Conservation (phyloP, 371 early-diverging fungal genomes). For the Saksenaea vasiformis region DNA sequence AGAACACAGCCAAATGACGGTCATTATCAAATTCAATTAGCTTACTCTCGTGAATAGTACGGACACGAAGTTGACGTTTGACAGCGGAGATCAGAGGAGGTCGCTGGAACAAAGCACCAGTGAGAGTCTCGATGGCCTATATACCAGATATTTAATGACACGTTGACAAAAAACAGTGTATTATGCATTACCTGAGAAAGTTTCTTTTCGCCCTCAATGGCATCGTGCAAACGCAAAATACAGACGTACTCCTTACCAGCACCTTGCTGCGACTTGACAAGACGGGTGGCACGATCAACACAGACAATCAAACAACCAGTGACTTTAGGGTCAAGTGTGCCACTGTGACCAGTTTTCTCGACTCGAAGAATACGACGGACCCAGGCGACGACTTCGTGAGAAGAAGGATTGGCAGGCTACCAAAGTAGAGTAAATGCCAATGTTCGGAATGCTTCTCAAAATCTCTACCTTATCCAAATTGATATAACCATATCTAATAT, state of each 20-base stretch:
- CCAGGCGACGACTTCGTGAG: constrained; percentile 99
- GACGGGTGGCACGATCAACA: constrained; percentile 98
- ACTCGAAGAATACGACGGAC: constrained; percentile 98
- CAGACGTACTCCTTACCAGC: constrained; percentile 99
- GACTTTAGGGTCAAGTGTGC: constrained; percentile 99
- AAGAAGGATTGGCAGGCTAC: constrained; percentile 99
- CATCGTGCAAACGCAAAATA: constrained; percentile 95
- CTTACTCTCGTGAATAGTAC: constrained; percentile 97
- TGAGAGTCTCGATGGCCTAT: constrained; percentile 90
- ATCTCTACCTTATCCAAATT: constrained; percentile 71
- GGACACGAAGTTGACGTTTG: constrained; percentile 99
- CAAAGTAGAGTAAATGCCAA: constrained; percentile 39
- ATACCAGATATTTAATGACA: not conserved
- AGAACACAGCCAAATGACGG: constrained; percentile 95
- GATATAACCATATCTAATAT: constrained; percentile 97
- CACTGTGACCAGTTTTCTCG: constrained; percentile 99
- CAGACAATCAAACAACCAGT: constrained; percentile 99
- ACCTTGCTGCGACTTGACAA: constrained; percentile 99
- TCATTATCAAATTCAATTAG: constrained; percentile 97
- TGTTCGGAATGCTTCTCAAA: not conserved
- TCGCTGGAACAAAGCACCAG: constrained; percentile 99
- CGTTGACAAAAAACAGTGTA: not conserved
- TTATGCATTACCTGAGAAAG: constrained; percentile 59
- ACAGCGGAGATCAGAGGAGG: constrained; percentile 99
- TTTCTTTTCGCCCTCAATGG: constrained; percentile 87